Evolutionary conservation across 352 stramenopile genomes (phyloP), one percentile per base, ranked within the genome.

Genomic region (Phytophthora kernoviae): DNA sequence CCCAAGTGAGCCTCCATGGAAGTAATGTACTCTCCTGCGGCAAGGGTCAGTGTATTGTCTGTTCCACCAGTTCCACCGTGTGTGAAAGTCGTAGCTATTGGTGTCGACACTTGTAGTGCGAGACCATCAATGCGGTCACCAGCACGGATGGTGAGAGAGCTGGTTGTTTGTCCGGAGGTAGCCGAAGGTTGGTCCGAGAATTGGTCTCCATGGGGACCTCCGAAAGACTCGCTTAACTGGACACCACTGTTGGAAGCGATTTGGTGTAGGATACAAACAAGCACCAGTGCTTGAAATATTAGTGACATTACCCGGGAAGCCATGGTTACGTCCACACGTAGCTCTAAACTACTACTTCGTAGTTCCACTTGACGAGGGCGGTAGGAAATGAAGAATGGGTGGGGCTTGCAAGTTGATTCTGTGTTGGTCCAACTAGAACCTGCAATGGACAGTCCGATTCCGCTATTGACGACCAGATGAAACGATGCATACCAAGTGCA

Each of bases 1-100:
- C 53, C 59, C 59, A 52, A 68, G 20, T 63, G 59, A 22, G 20
- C 53, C 8, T 68, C 59, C 59, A 63, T 58, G 9, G 59, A 68
- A 4, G 59, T 68, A 33, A n/a, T n/a, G n/a, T n/a, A n/a, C n/a
- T n/a, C n/a, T n/a, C n/a, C n/a, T n/a, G n/a, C n/a, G n/a, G n/a
- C n/a, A n/a, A n/a, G n/a, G n/a, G n/a, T n/a, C n/a, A n/a, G n/a
- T n/a, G n/a, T n/a, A n/a, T n/a, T n/a, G n/a, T n/a, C n/a, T n/a
- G n/a, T n/a, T n/a, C n/a, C n/a, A n/a, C n/a, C n/a, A n/a, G n/a
- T n/a, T n/a, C n/a, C n/a, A n/a, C n/a, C n/a, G n/a, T n/a, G n/a
- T n/a, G n/a, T n/a, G n/a, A n/a, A n/a, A n/a, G n/a, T n/a, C n/a
- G n/a, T n/a, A n/a, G n/a, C n/a, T n/a, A n/a, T n/a, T n/a, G n/a